A percentile compares a stretch with the other conserved stretches of the same genome.
These are phyloP conservation scores for Eutypa lata DNA, from an alignment of 2,329 filamentous ascomycete genomes.

Conservation along the genomic window DNA sequence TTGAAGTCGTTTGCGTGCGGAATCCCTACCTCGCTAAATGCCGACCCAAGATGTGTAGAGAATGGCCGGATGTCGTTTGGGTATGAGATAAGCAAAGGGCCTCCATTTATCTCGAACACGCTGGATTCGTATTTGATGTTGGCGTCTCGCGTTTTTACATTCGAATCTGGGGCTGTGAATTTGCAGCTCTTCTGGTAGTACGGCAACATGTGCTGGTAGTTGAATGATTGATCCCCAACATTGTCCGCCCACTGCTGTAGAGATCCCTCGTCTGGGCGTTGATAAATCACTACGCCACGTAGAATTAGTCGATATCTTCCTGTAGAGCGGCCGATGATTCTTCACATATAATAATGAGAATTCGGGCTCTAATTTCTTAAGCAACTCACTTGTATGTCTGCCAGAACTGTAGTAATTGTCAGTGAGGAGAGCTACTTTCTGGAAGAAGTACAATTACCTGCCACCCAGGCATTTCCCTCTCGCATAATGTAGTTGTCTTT, in stretches of 20 bases:
- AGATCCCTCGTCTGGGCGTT: background rate
- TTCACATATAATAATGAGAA: too few species aligned
- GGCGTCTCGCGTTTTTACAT: background rate
- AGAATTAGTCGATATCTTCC: background rate
- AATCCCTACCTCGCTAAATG: constrained; percentile 1
- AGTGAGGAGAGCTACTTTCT: background rate
- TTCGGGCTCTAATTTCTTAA: too few species aligned
- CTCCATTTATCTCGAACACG: background rate
- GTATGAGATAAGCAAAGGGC: background rate
- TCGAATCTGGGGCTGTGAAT: background rate
- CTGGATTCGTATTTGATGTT: background rate
- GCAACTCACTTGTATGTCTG: too few species aligned
- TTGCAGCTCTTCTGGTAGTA: background rate
- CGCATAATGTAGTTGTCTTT: constrained; percentile 4
- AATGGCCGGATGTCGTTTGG: background rate
- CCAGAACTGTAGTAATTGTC: background rate
- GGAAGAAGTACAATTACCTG: background rate
- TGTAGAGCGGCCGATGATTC: too few species aligned
- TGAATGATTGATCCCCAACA: background rate
- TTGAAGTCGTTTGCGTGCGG: constrained; percentile 2
- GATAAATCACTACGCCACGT: constrained; percentile 2
- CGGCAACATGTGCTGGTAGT: background rate
- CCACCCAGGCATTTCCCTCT: constrained; percentile 5
- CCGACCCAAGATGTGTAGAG: background rate
- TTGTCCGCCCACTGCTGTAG: background rate